phyloP scores from a whole-genome alignment of 208 protist genomes.

The Acanthamoeba culbertsoni region DNA sequence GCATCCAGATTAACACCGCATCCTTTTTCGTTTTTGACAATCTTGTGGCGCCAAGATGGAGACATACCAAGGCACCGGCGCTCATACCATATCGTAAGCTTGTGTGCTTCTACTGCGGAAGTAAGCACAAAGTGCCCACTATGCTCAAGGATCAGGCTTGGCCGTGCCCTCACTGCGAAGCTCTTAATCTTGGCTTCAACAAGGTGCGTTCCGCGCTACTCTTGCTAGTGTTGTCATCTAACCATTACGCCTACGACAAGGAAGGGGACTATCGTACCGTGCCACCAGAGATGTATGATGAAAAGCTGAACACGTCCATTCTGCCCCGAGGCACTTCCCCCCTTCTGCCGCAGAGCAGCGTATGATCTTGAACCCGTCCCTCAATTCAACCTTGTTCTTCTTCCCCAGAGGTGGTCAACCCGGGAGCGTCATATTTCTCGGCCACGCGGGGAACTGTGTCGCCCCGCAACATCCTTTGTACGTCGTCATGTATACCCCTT shows the following conservation, averaged over 20 bases:
- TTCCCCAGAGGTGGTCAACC: background rate
- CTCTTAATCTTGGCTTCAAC: constrained; percentile 16
- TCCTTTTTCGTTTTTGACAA: too few species aligned
- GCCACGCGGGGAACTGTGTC: background rate
- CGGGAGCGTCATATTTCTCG: background rate
- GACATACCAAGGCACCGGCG: too few species aligned
- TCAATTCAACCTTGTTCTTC: background rate
- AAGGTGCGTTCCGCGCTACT: background rate
- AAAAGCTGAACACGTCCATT: background rate
- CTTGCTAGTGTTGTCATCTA: background rate
- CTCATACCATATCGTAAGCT: too few species aligned
- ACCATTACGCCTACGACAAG: background rate
- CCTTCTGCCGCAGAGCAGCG: background rate
- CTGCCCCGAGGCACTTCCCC: background rate
- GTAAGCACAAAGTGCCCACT: background rate
- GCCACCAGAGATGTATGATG: background rate
- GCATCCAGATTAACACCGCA: too few species aligned
- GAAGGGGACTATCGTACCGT: constrained; percentile 20
- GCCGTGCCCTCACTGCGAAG: background rate
- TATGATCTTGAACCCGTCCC: background rate
- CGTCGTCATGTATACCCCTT: background rate
- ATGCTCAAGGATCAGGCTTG: background rate
- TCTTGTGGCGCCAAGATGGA: too few species aligned
- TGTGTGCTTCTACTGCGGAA: background rate
- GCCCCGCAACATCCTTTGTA: background rate